Evolutionary conservation across 495 filamentous ascomycete species (phyloP), one percentile per base, ranked within the genome.

Genomic region (Penicillium desertorum): DNA sequence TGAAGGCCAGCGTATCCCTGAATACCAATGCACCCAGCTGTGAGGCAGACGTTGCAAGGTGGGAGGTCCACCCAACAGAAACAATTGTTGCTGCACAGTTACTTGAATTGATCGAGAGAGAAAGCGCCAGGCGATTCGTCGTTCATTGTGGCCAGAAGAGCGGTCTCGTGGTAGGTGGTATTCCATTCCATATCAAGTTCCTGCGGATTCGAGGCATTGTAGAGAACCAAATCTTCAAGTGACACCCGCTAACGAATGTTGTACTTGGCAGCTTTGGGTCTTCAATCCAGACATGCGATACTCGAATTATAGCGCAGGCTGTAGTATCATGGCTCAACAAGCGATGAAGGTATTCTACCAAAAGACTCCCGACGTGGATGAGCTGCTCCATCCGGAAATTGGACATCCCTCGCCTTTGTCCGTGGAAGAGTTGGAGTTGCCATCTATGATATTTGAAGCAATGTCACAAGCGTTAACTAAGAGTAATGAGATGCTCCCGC

Each of bases 311-410:
- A 75, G 70, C 30, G 12, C 62, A 4, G 59, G 67, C 1, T 60
- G 70, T 25, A 67, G 54, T 19, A 63, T 76, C 25, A 58, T 63
- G 20, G 62, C 73, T 22, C 73, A 75, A 47, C 71, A 76, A n/a
- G 88, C 85, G 4, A 81, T 89, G 69, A 91, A 90, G 57, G 75
- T 90, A 3, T 78, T 90, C 29, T 90, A 83, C 60, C 81, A 81
- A 36, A 59, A 65, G 20, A 66, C 83, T 2, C 57, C 59, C 1
- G 73, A 85, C 44, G 78, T 85, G 4, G 77, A 86, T 34, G 71
- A 64, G 32, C 62, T 88, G 48, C 73, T 87, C 3, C 77, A 82
- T 54, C 75, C 71, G 0, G 77, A 76, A 11, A 64, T 80, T n/a
- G 74, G 73, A 0, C 70, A 67, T 19, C 54, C 67, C 0, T 69